phyloP scores from a whole-genome alignment of 108 stramenopile genomes.

The Hondaea fermentalgiana region DNA sequence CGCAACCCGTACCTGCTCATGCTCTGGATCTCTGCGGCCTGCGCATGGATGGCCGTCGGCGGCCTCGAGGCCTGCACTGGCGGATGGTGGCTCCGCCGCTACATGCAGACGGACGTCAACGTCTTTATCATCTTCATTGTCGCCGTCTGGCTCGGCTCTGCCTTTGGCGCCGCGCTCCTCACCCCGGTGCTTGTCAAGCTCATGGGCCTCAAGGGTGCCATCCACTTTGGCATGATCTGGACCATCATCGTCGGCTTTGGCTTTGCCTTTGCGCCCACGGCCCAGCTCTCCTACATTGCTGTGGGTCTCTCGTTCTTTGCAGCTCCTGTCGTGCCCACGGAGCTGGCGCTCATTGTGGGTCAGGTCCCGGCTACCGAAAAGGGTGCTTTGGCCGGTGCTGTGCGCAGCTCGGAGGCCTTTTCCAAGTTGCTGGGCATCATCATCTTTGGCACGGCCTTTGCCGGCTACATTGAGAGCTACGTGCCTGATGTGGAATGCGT shows the following conservation, averaged over 20 bases:
- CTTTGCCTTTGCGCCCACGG: not conserved
- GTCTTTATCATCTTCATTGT: slow-evolving; percentile 4
- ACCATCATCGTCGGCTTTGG: not conserved
- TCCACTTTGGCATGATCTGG: not conserved
- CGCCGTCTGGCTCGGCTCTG: not conserved
- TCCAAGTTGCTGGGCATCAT: not conserved
- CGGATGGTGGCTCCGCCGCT: slow-evolving; percentile 15
- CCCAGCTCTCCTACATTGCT: not conserved
- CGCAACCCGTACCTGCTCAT: not conserved
- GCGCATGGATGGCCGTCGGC: slow-evolving; percentile 1
- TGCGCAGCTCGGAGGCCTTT: slow-evolving; percentile 11
- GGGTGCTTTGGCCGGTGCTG: not conserved
- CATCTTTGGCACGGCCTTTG: not conserved
- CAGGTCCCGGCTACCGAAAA: not conserved
- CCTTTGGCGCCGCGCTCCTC: not conserved
- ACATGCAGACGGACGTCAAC: not conserved
- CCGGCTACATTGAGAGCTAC: not conserved
- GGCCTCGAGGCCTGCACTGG: not conserved
- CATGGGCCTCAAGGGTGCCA: not conserved
- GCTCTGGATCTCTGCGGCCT: not conserved
- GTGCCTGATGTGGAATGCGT: not conserved
- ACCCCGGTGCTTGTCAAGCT: not conserved
- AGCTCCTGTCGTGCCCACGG: not conserved
- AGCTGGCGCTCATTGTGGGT: not conserved
- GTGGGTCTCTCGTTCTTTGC: not conserved